phyloP scores from a whole-genome alignment of 208 protist species.

The Leishmania tropica region DNA sequence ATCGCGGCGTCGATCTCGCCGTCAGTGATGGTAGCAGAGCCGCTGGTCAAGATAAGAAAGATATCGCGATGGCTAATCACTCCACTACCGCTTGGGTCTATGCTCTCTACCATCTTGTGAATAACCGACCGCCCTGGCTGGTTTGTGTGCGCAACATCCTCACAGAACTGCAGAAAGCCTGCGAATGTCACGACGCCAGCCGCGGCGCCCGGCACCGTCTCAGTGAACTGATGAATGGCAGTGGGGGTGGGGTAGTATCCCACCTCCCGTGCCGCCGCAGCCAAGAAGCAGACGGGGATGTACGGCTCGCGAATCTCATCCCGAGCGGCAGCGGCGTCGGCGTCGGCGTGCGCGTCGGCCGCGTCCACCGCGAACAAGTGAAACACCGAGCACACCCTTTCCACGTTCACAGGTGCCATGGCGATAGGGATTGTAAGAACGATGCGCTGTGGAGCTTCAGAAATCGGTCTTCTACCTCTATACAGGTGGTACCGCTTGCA shows the following conservation, averaged over 20 bases:
- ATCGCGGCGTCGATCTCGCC: conserved; percentile 63
- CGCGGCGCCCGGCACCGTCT: conserved; percentile 21
- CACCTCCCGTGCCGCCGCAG: conserved; percentile 45
- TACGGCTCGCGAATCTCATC: conserved; percentile 31
- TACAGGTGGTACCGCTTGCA: background rate
- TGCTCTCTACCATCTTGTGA: conserved; percentile 22
- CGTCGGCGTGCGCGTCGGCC: background rate
- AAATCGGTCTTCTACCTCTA: background rate
- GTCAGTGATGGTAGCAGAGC: conserved; percentile 33
- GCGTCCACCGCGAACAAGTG: conserved; percentile 23
- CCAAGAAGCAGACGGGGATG: conserved; percentile 45
- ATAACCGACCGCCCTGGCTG: conserved; percentile 12
- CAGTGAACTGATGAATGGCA: conserved; percentile 26
- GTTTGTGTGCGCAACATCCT: conserved; percentile 38
- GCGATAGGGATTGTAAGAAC: background rate
- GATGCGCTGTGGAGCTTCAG: background rate
- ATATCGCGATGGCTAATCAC: conserved; percentile 45
- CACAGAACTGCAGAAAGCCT: conserved; percentile 62
- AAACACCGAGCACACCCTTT: conserved; percentile 28
- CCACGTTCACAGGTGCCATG: conserved; percentile 33
- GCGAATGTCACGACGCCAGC: conserved; percentile 39
- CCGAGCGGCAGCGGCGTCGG: background rate
- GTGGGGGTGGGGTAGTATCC: conserved; percentile 59
- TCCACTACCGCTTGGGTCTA: conserved; percentile 28
- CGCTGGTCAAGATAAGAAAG: conserved; percentile 36